Conservation (phyloP, 73 alveolate species). For the Tetrahymena borealis region DNA sequence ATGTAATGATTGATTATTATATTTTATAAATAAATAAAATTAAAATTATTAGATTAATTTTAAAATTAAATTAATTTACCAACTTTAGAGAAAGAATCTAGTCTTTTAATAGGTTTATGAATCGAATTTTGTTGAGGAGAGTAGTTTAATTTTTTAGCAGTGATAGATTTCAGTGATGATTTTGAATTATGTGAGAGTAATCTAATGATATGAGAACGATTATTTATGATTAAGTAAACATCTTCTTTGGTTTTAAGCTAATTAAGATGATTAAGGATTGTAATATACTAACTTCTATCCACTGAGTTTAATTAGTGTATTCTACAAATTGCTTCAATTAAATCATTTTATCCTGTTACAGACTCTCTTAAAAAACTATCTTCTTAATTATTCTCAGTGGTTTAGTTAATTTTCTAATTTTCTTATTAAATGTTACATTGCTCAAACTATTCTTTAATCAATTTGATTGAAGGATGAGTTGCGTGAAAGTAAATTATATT, state of each 20-base stretch:
- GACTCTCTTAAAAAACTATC: background rate
- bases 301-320: background rate
- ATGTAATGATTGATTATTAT: too few relatives aligned
- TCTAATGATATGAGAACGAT: background rate
- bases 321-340: background rate
- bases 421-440: background rate
- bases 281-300: background rate
- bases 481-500: background rate
- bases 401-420: background rate
- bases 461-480: background rate
- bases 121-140: background rate
- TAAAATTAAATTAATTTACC: background rate
- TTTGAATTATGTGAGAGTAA: background rate
- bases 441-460: background rate
- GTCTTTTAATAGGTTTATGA: background rate
- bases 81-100: background rate
- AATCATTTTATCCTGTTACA: background rate
- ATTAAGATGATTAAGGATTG: background rate
- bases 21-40: too few relatives aligned
- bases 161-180: background rate
- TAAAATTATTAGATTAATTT: background rate
- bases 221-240: background rate
- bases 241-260: background rate
- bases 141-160: background rate
- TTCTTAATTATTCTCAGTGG: too few relatives aligned